Base-by-base conservation (phyloP, 176 grass and related monocot genomes). In the Triticum timopheevii region DNA sequence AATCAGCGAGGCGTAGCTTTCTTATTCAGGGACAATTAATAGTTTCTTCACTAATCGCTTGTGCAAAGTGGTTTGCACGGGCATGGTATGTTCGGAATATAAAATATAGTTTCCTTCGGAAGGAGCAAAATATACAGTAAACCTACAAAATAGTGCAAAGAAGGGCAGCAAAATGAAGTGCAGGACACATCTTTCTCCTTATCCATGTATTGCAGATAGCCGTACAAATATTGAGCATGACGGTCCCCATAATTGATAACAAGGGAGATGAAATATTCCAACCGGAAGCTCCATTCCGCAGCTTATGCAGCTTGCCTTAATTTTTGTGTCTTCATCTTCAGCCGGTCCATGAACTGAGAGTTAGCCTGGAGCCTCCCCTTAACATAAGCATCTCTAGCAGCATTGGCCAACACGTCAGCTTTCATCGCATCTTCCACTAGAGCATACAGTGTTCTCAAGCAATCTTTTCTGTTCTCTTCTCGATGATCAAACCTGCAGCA, bases 391-490 rank as follows among this genome's bases (percentile, higher is more conserved):
- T 87, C 89, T 61, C 92, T 87, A 61, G 92, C 88, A 80, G 84
- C 66, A n/a, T 91, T 90, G 33, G 80, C 93, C 77, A 95, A 73
- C 82, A 87, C 86, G 71, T 95, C 93, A 0, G 96, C 93, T 91
- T 89, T 94, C 65, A 84, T 79, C 42, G 93, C 96, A 82, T 94
- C 90, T 92, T 94, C 69, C 54, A 94, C 82, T 76, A 98, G 72
- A 36, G 81, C 85, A 71, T 84, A 92, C 16, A 98, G 77, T 77
- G 93, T 98, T 90, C 93, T 92, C 83, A 98, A 86, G 78, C 96
- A 98, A 91, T 98, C 96, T 84, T 95, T 98, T 80, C 96, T 91
- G 86, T 98, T 98, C 69, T 98, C 96, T 72, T 98, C 96, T 44
- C 93, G 85, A 77, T 98, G 90, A 13, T 94, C 93, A 90, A 90